Evolutionary conservation across 73 alveolate genomes (phyloP).

Genomic region (Paramecium biaurelia): DNA sequence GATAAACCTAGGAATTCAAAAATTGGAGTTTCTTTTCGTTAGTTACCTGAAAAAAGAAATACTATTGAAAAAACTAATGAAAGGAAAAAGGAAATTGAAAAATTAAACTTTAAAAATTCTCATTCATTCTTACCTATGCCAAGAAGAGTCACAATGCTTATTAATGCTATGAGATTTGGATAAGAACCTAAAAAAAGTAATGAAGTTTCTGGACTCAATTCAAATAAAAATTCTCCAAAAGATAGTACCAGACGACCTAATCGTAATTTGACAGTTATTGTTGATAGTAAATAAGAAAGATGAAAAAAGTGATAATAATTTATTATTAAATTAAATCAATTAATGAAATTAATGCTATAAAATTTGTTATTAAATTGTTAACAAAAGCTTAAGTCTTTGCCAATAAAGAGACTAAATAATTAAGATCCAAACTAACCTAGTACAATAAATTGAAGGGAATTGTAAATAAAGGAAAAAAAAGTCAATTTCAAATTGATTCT

Average conservation of each 20-base stretch:
- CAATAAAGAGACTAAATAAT: too few species aligned
- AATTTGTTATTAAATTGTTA: background rate
- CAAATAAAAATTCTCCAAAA: background rate
- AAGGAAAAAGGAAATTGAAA: slow-evolving; percentile 5
- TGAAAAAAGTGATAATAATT: background rate
- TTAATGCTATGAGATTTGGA: background rate
- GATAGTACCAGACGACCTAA: background rate
- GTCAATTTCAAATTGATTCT: too few species aligned
- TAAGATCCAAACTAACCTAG: too few species aligned
- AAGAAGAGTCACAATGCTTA: slow-evolving; percentile 4
- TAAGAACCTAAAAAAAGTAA: background rate
- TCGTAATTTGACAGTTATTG: background rate
- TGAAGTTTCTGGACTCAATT: background rate
- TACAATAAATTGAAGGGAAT: too few species aligned
- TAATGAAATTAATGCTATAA: background rate
- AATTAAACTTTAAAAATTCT: background rate
- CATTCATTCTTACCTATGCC: slow-evolving; percentile 43
- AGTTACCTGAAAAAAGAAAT: background rate
- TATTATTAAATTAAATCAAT: background rate
- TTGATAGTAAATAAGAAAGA: background rate
- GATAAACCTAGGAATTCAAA: background rate
- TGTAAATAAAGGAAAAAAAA: too few species aligned
- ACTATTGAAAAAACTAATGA: background rate
- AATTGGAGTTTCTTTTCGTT: background rate
- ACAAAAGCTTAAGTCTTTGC: too few species aligned